Evolutionary conservation across 192 early-diverging fungal species (phyloP).

Genomic region (Linnemannia zychae): DNA sequence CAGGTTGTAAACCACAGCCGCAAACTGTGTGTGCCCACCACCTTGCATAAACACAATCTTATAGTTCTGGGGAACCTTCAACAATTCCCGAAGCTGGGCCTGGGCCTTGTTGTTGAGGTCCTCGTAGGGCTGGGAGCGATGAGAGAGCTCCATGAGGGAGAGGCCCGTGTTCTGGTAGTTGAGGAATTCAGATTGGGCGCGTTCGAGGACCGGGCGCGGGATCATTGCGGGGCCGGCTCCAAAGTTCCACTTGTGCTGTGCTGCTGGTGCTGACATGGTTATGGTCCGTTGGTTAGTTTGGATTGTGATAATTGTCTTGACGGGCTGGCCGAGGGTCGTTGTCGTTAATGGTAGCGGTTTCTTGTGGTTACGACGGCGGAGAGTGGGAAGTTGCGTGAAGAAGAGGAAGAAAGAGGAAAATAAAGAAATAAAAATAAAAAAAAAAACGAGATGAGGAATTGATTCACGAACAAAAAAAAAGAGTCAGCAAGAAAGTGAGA

Average conservation of each 20-base stretch:
- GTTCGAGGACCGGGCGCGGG: conserved; percentile 83
- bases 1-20: conserved; percentile 91
- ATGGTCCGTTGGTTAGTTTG: not conserved
- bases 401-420: not conserved
- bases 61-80: conserved; percentile 93
- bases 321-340: no score
- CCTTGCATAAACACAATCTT: conserved; percentile 95
- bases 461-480: not conserved
- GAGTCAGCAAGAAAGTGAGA: not conserved
- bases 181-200: conserved; percentile 87
- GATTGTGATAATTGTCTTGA: not conserved
- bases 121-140: conserved; percentile 90
- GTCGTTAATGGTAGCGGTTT: not conserved
- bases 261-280: conserved; percentile 10
- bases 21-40: conserved; percentile 94
- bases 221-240: conserved; percentile 94
- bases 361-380: not conserved
- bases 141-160: conserved; percentile 96
- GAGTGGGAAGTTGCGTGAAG: not conserved
- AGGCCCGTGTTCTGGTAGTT: conserved; percentile 87
- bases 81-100: conserved; percentile 73
- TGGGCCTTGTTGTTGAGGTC: conserved; percentile 82
- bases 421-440: not conserved
- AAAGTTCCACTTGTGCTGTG: conserved; percentile 76
- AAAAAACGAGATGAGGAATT: not conserved